phyloP scores from a whole-genome alignment of 2,329 filamentous ascomycete species.

The Colletotrichum sp. region DNA sequence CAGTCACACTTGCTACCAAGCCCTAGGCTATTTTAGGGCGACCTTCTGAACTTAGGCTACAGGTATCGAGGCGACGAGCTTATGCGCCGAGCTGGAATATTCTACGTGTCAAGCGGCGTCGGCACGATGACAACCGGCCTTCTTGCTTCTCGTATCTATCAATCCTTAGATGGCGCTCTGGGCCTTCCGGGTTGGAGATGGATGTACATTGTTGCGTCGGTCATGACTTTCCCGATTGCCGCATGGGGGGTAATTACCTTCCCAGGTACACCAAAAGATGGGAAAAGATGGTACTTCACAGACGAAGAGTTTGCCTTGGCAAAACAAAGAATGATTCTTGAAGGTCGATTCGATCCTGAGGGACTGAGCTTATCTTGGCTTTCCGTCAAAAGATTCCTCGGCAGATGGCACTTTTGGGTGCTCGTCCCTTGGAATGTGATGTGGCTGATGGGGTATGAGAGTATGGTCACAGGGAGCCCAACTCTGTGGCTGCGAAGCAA shows the following conservation, averaged over 20 bases:
- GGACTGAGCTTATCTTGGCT: background rate
- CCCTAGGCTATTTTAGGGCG: background rate
- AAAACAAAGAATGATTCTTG: background rate
- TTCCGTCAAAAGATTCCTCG: background rate
- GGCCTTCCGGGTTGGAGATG: background rate
- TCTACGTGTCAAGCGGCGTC: background rate
- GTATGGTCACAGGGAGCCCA: constrained; percentile 1
- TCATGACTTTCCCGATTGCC: background rate
- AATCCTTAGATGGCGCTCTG: background rate
- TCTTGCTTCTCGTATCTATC: background rate
- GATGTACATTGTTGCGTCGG: background rate
- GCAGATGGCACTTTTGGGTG: constrained; percentile 17
- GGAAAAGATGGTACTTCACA: background rate
- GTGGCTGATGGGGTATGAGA: constrained; percentile 12
- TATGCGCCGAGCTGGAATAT: background rate
- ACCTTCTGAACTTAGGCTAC: background rate
- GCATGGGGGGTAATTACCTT: background rate
- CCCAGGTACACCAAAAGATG: background rate
- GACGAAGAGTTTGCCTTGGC: background rate
- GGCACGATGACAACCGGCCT: background rate
- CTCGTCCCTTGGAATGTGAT: constrained; percentile 19
- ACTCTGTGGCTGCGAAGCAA: constrained; percentile 19
- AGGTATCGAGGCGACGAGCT: background rate
- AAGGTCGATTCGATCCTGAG: background rate
- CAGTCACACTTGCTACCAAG: background rate